Conservation (phyloP, 345 rosid species). For the Linum lewisii region DNA sequence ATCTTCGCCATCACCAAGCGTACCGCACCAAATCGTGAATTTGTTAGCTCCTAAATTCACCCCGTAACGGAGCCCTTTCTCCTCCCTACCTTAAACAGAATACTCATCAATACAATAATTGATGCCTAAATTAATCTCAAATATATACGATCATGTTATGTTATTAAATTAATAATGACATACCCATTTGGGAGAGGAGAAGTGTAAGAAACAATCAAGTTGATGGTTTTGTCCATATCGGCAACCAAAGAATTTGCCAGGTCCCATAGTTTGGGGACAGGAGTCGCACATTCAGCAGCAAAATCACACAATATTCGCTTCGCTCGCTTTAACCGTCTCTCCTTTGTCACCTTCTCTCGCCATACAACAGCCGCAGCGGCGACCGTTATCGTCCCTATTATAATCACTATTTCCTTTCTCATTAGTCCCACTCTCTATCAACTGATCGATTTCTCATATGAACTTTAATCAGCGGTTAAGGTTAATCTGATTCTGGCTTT, state of each 20-base stretch:
- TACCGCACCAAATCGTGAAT: slow-evolving; percentile 35
- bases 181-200: slow-evolving; percentile 53
- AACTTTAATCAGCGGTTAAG: too few relatives aligned
- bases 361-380: slow-evolving; percentile 19
- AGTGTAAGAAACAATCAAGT: slow-evolving; percentile 37
- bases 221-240: slow-evolving; percentile 32
- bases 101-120: not conserved
- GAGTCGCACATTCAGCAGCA: slow-evolving; percentile 54
- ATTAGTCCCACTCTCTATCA: not conserved
- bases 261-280: slow-evolving; percentile 40
- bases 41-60: slow-evolving; percentile 38
- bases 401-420: slow-evolving; percentile 22
- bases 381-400: slow-evolving; percentile 18
- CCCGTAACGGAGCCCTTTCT: slow-evolving; percentile 53
- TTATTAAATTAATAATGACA: not conserved
- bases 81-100: slow-evolving; percentile 22
- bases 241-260: slow-evolving; percentile 34
- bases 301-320: slow-evolving; percentile 36
- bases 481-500: too few relatives aligned
- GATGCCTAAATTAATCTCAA: not conserved
- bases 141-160: too few relatives aligned
- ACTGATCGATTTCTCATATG: too few relatives aligned
- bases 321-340: slow-evolving; percentile 27
- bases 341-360: slow-evolving; percentile 27
- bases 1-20: slow-evolving; percentile 37